Base-by-base conservation (phyloP, 2,329 filamentous ascomycete genomes). In the Colletotrichum aenigma region DNA sequence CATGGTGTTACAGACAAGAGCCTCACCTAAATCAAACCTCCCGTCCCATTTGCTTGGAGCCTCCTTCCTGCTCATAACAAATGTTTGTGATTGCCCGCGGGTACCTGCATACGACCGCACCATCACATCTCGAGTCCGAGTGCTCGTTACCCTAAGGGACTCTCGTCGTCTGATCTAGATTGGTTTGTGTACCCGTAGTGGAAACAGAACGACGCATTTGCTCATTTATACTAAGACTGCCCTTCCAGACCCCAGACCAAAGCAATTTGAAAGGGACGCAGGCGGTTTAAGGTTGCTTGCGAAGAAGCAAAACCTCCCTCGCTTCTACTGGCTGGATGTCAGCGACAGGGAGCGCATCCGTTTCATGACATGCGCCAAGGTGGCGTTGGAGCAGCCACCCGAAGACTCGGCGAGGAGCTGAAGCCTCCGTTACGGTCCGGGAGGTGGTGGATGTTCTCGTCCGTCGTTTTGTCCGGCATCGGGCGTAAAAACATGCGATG, bases 311-410 rank as follows among this genome's bases (percentile, higher is more conserved):
- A 52, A 2, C 21, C 3, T n/a, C 56, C 36, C 18, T 18, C 60
- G 6, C 43, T 38, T 52, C 32, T 2, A 30, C 34, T 48, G 34
- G 38, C 34, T 21, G 13, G 30, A 15, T 56, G 32, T 21, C 34
- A 65, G 62, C 32, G 66, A 71, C n/a, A 62, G 70, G 34, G 60
- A 32, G 61, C 12, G 70, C 12, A 30, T 43, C 43, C 60, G 70
- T 71, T 71, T 71, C 70, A 71, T 34, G 52, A 18, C 62, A 71
- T 71, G 70, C 62, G 70, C 62, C 70, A 66, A 71, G 61, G 69
- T 28, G 69, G 69, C 69, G 69, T 30, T 58, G 43, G 4, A 55
- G 70, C 28, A 28, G 28, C 13, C 2, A 24, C 10, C 48, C 21
- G 15, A 26, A 24, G 56, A 32, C 32, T 56, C 24, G 28, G 38